Evolutionary conservation across 2,329 filamentous ascomycete species (phyloP).

Genomic region (Aspergillus quadrilineatus): DNA sequence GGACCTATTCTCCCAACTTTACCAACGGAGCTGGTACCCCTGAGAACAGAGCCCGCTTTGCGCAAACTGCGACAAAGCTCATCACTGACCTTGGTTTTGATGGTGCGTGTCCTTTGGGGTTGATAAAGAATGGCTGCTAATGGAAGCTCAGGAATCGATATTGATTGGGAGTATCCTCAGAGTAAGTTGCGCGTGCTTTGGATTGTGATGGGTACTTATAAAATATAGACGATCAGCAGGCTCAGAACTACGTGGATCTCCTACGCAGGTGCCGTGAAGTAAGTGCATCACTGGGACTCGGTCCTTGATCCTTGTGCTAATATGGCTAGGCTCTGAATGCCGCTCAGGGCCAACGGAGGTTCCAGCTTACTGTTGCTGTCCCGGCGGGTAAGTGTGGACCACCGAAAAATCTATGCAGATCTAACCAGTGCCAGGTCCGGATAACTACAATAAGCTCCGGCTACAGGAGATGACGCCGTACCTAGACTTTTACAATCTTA

Average conservation of each 20-base stretch:
- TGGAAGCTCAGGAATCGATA: conserved; percentile 37
- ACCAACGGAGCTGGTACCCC: conserved; percentile 63
- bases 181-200: conserved; percentile 21
- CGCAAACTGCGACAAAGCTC: conserved; percentile 68
- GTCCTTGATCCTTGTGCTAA: conserved; percentile 9
- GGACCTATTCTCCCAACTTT: conserved; percentile 79
- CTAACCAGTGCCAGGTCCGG: conserved; percentile 31
- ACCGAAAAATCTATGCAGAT: background rate
- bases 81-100: conserved; percentile 77
- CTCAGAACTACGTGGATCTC: conserved; percentile 44
- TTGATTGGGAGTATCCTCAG: conserved; percentile 51
- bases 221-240: conserved; percentile 41
- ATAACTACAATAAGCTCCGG: conserved; percentile 44
- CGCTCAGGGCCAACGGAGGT: conserved; percentile 43
- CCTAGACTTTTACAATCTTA: conserved; percentile 58
- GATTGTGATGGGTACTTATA: conserved; percentile 14
- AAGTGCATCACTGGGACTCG: background rate
- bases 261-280: conserved; percentile 45
- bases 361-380: conserved; percentile 51
- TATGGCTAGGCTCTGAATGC: conserved; percentile 34
- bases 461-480: conserved; percentile 47
- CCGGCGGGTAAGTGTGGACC: conserved; percentile 40
- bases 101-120: conserved; percentile 28
- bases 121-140: background rate
- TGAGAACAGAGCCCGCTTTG: conserved; percentile 64